A percentile compares a stretch with the other conserved stretches of the same genome.
phyloP scores from a whole-genome alignment of 305 asterid genomes.

The Nicotiana rustica region DNA sequence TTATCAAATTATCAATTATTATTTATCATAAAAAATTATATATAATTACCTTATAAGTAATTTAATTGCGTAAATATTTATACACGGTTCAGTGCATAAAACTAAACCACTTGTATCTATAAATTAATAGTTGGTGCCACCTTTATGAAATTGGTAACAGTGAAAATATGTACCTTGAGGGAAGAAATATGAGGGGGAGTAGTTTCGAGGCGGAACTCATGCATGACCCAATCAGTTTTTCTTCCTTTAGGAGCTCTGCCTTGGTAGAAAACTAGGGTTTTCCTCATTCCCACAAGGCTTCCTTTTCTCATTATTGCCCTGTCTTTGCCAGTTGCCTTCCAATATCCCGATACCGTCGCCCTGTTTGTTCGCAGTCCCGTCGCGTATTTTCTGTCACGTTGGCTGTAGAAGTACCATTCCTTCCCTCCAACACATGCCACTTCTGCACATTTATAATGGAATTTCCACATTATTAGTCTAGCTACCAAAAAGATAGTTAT shows the following conservation, averaged over 20 bases:
- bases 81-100: too few species aligned
- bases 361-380: conserved; percentile 86
- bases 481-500: too few species aligned
- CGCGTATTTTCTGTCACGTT: conserved; percentile 83
- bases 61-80: too few species aligned
- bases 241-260: conserved; percentile 84
- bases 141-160: too few species aligned
- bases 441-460: conserved; percentile 44
- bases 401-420: conserved; percentile 88
- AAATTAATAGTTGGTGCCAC: too few species aligned
- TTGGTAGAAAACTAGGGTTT: conserved; percentile 74
- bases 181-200: conserved; percentile 32
- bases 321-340: conserved; percentile 98
- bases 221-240: conserved; percentile 84
- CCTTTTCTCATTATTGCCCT: conserved; percentile 59
- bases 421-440: conserved; percentile 81
- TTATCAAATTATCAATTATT: too few species aligned
- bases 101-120: too few species aligned
- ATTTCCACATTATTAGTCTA: too few species aligned
- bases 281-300: conserved; percentile 72
- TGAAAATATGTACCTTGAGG: conserved; percentile 28
- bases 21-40: too few species aligned
- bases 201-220: conserved; percentile 61
- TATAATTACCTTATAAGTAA: too few species aligned
- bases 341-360: conserved; percentile 83